phyloP scores from a whole-genome alignment of 768 basidiomycete species.

The Mycena rosella region DNA sequence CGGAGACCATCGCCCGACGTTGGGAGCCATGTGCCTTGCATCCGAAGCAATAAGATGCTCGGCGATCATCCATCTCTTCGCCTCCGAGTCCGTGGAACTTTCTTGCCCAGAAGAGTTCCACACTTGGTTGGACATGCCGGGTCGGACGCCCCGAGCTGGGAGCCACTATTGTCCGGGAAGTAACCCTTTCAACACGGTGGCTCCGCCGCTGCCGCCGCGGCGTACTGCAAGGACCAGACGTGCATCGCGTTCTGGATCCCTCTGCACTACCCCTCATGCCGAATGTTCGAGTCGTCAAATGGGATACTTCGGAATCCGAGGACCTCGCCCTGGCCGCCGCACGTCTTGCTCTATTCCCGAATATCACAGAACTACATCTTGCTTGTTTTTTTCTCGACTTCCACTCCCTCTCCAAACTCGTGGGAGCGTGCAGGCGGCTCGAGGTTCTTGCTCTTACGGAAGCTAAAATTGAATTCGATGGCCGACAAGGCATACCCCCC shows the following conservation, averaged over 20 bases:
- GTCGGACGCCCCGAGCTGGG: conserved; percentile 1
- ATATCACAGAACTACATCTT: conserved; percentile 3
- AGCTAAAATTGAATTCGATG: background rate
- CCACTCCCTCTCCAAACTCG: background rate
- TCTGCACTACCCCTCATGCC: background rate
- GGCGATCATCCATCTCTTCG: background rate
- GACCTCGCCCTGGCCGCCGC: background rate
- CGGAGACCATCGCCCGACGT: background rate
- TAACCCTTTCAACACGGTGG: background rate
- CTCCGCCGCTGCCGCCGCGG: background rate
- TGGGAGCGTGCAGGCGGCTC: conserved; percentile 4
- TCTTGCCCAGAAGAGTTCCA: background rate
- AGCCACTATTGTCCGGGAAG: background rate
- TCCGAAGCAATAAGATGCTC: background rate
- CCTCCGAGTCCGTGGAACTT: background rate
- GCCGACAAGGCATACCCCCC: too few species aligned
- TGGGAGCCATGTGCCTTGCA: conserved; percentile 9
- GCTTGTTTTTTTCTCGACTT: background rate
- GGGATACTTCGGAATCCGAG: background rate
- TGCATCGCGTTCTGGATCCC: background rate
- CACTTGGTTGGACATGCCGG: background rate
- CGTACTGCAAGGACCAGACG: background rate
- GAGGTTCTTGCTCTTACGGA: background rate
- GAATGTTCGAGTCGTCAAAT: background rate
- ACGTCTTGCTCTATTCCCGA: conserved; percentile 4